Evolutionary conservation across 2,329 filamentous ascomycete species (phyloP).

Genomic region (Neopestalotiopsis rosae): DNA sequence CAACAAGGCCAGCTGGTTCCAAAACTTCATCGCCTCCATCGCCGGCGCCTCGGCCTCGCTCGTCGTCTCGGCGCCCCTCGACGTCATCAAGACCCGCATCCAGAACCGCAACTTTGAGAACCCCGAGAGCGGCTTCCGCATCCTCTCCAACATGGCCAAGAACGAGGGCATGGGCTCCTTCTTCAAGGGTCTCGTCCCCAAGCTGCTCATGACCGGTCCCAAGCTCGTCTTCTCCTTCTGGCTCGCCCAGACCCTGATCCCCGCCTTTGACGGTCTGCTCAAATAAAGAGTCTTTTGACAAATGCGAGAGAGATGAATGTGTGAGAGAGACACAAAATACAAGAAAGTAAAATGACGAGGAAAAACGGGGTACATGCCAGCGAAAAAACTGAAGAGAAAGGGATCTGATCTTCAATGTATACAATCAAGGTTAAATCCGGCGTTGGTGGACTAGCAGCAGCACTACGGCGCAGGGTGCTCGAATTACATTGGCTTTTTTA

Average conservation of each 20-base stretch:
- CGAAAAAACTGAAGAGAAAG: not conserved
- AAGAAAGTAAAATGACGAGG: constrained; percentile 5
- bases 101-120: constrained; percentile 99
- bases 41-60: constrained; percentile 95
- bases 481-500: not conserved
- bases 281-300: constrained; percentile 33
- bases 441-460: constrained; percentile 15
- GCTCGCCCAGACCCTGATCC: constrained; percentile 97
- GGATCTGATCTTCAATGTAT: constrained; percentile 8
- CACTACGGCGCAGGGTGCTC: constrained; percentile 11
- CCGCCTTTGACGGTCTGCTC: constrained; percentile 73
- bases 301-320: not conserved
- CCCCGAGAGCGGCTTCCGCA: constrained; percentile 91
- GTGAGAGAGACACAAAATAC: constrained; percentile 15
- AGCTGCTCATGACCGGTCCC: constrained; percentile 98
- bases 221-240: constrained; percentile 99
- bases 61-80: constrained; percentile 91
- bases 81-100: constrained; percentile 98
- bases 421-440: constrained; percentile 20
- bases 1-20: constrained; percentile 90
- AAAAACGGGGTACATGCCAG: not conserved
- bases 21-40: constrained; percentile 98
- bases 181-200: constrained; percentile 97
- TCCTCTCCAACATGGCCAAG: constrained; percentile 90
- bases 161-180: constrained; percentile 86